Evolutionary conservation across 2,329 filamentous ascomycete species (phyloP).

Genomic region (Aspergillus caelatus): DNA sequence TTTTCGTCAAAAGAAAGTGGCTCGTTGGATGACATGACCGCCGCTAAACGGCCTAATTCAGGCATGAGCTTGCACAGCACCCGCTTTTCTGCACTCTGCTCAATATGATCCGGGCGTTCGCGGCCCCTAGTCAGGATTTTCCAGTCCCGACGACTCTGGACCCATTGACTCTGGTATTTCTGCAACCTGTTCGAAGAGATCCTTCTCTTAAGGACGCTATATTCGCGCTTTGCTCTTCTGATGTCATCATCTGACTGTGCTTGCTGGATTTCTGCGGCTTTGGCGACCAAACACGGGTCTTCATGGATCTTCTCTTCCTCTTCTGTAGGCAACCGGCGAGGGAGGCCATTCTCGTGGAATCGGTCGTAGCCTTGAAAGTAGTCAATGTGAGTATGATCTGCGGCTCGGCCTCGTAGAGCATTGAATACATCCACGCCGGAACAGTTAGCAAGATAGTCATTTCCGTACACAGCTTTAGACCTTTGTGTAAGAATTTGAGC

Average conservation of each 20-base stretch:
- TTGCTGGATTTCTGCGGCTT: slow-evolving; percentile 8
- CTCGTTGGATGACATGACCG: too few species aligned
- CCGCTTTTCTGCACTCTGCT: too few species aligned
- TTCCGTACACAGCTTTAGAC: slow-evolving; percentile 3
- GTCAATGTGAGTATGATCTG: slow-evolving; percentile 15
- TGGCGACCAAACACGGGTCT: slow-evolving; percentile 6
- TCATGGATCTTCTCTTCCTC: slow-evolving; percentile 12
- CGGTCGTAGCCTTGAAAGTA: slow-evolving; percentile 11
- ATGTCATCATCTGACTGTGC: slow-evolving; percentile 3
- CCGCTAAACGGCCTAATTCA: too few species aligned
- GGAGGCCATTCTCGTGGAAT: slow-evolving; percentile 12
- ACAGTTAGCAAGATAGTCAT: slow-evolving; percentile 11
- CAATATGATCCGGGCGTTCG: too few species aligned
- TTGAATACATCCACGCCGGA: slow-evolving; percentile 11
- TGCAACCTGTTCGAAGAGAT: not conserved
- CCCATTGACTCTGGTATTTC: not conserved
- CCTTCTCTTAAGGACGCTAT: not conserved
- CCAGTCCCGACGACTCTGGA: too few species aligned
- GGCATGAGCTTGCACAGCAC: too few species aligned
- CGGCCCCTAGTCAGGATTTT: too few species aligned
- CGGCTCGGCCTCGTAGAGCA: not conserved
- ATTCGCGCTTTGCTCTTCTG: not conserved
- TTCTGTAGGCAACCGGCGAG: slow-evolving; percentile 8
- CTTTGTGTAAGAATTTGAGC: slow-evolving; percentile 9
- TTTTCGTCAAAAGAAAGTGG: too few species aligned